A percentile compares a stretch with the other conserved stretches of the same genome.
phyloP scores from a whole-genome alignment of 352 stramenopile species.

The Phytophthora boehmeriae region DNA sequence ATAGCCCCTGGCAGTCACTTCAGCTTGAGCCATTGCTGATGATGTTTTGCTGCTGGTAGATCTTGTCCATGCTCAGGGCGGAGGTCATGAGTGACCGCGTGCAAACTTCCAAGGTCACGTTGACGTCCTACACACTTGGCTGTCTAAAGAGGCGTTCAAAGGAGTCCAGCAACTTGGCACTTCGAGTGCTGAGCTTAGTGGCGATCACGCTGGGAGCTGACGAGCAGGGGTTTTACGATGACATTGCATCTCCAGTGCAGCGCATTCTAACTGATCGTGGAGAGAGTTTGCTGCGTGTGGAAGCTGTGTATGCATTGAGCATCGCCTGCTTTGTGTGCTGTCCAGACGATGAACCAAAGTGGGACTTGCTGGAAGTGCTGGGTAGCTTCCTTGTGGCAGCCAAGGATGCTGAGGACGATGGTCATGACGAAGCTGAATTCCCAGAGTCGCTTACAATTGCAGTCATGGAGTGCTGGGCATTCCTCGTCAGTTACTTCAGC shows the following conservation, averaged over 20 bases:
- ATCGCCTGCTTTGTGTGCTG: constrained; percentile 66
- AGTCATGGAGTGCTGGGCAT: constrained; percentile 72
- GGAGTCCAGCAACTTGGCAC: constrained; percentile 53
- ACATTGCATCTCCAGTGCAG: constrained; percentile 47
- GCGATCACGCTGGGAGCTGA: constrained; percentile 63
- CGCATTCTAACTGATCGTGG: constrained; percentile 49
- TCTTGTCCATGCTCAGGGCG: constrained; percentile 46
- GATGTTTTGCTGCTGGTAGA: constrained; percentile 20
- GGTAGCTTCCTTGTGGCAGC: constrained; percentile 46
- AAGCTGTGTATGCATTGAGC: constrained; percentile 63
- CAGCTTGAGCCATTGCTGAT: background rate
- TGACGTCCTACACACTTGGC: constrained; percentile 45
- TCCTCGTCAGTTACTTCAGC: constrained; percentile 56
- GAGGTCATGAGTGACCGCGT: constrained; percentile 51
- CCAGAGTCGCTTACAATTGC: constrained; percentile 52
- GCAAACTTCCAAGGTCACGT: constrained; percentile 39
- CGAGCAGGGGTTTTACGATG: constrained; percentile 57
- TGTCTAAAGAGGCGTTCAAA: constrained; percentile 67
- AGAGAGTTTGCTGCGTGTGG: constrained; percentile 49
- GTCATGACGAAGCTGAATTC: constrained; percentile 49
- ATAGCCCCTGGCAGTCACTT: background rate
- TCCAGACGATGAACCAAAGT: constrained; percentile 62
- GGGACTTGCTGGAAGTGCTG: constrained; percentile 60
- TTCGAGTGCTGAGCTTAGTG: constrained; percentile 53
- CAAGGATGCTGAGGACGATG: constrained; percentile 55